Base-by-base conservation (phyloP, 495 filamentous ascomycete species). In the Viridothelium virens region DNA sequence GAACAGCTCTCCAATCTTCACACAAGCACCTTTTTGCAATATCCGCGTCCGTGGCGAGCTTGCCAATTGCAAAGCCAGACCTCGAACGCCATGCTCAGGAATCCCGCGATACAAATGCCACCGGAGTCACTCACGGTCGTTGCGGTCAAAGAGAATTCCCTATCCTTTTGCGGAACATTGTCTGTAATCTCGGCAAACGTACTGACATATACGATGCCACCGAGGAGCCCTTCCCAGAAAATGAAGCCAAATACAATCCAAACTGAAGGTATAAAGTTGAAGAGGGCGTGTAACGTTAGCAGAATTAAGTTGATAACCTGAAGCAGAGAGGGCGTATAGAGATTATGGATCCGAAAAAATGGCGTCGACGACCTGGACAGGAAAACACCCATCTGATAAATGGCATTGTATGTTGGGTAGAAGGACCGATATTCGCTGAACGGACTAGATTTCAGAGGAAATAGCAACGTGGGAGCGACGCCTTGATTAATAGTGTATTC, bases 401-500 rank as follows among this genome's bases (percentile, higher is more conserved):
- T 86, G 65, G 91, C 90, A 68, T 86, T 86, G 74, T 96, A 96
- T n/a, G 84, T 82, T n/a, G 92, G 90, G 71, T 96, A 96, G 76
- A 94, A 94, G n/a, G 87, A 86, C 25, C 93, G 86, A 77, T 87
- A 94, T 70, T 89, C 82, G 56, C 77, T 74, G 73, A 98, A 96
- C 1, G 93, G 93, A 0, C 87, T 87, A 4, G 81, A 76, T 1
- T 81, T 70, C 10, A 96, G 77, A 0, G 92, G 91, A 75, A 96
- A 98, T 41, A 98, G 85, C 11, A 97, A 81, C 0, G 90, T 96
- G 0, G 93, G 94, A 0, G 89, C 81, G 46, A 98, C 89, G 47
- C 91, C 91, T 77, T 94, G 91, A 77, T 97, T 97, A 76, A 97
- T 96, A 67, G 90, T 92, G 74, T 97, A 97, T 80, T 98, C 94